A percentile compares a stretch with the other conserved stretches of the same genome.
phyloP scores from a whole-genome alignment of 1,284 basidiomycete species.

The Cerioporus squamosus region DNA sequence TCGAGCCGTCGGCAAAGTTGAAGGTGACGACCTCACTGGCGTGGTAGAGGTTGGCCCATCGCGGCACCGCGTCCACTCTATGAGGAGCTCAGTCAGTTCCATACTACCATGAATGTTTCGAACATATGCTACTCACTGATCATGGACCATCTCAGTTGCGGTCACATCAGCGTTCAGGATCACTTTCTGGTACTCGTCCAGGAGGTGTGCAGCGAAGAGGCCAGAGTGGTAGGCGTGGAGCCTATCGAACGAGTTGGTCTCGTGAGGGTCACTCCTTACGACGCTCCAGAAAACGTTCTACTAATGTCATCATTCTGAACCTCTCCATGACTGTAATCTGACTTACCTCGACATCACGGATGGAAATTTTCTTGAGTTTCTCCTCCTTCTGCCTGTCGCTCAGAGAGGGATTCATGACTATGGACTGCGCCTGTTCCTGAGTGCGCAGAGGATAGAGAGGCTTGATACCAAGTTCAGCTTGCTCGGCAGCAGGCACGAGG shows the following conservation, averaged over 20 bases:
- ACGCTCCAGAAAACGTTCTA: background rate
- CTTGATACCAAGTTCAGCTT: background rate
- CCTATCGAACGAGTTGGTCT: slow-evolving; percentile 39
- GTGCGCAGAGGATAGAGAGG: background rate
- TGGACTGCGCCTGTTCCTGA: background rate
- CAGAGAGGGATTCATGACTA: background rate
- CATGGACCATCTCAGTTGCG: background rate
- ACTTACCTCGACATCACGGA: slow-evolving; percentile 38
- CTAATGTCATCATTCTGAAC: background rate
- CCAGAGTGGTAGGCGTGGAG: slow-evolving; percentile 42
- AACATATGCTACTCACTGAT: background rate
- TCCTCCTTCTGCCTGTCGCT: slow-evolving; percentile 7
- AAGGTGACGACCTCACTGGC: slow-evolving; percentile 36
- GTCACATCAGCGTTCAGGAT: background rate
- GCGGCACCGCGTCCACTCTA: slow-evolving; percentile 27
- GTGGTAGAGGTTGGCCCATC: slow-evolving; percentile 42
- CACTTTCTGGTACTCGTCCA: background rate
- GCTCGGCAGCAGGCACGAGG: slow-evolving; percentile 15
- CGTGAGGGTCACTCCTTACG: slow-evolving; percentile 31
- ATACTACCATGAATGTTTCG: background rate
- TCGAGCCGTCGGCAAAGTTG: slow-evolving; percentile 41
- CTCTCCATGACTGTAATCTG: background rate
- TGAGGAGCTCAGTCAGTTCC: slow-evolving; percentile 27
- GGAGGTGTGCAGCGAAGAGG: slow-evolving; percentile 37
- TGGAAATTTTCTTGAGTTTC: slow-evolving; percentile 30